Evolutionary conservation across 78 protist genomes (phyloP).

Genomic region (Creolimax fragrantissima): DNA sequence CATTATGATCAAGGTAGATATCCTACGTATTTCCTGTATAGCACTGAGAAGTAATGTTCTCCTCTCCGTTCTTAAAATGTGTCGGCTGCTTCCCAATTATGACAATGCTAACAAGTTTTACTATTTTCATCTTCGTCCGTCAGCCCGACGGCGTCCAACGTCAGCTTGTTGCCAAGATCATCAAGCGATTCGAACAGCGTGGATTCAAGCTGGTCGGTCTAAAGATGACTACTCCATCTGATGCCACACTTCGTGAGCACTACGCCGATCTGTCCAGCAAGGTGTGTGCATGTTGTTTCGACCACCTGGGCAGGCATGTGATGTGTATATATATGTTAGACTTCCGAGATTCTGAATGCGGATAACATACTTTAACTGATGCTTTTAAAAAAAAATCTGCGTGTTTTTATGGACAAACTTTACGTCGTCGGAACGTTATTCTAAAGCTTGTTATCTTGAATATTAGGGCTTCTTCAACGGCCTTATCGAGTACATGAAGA

Average conservation of each 20-base stretch:
- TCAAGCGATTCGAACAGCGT: conserved; percentile 43
- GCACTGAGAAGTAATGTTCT: neutral
- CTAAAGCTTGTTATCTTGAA: too few species aligned
- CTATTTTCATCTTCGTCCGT: too few species aligned
- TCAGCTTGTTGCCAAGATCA: conserved; percentile 49
- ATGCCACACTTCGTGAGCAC: conserved; percentile 50
- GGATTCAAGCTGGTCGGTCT: conserved; percentile 71
- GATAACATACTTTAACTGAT: neutral
- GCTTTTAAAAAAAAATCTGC: neutral
- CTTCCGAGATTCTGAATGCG: neutral
- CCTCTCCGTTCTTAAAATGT: neutral
- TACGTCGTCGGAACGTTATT: too few species aligned
- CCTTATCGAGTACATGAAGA: conserved; percentile 44
- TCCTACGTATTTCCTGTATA: neutral
- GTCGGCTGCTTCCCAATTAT: too few species aligned
- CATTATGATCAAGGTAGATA: conserved; percentile 69
- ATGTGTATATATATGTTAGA: neutral
- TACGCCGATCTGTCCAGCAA: conserved; percentile 51
- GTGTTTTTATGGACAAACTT: too few species aligned
- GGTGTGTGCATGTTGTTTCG: neutral
- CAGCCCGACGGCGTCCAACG: conserved; percentile 72
- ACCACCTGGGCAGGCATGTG: neutral
- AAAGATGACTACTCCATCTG: conserved; percentile 46
- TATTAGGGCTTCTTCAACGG: conserved; percentile 55
- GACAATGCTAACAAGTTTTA: too few species aligned